Conservation (phyloP, 2,329 filamentous ascomycete species). For the Lecanosticta acicola region DNA sequence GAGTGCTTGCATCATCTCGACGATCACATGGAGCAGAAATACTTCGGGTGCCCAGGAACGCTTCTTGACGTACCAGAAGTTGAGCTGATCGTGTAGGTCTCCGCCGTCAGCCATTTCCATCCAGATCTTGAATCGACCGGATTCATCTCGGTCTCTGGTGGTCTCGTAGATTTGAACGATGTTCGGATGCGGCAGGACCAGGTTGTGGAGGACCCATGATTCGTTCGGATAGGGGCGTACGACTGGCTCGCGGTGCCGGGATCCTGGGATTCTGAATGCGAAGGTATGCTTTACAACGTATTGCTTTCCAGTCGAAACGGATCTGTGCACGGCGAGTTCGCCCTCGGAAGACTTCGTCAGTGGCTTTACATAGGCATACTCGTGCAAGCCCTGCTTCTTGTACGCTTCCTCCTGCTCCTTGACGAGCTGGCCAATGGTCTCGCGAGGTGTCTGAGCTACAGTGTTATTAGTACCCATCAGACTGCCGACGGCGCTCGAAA, state of each 20-base stretch:
- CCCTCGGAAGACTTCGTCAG: background rate
- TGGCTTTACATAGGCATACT: background rate
- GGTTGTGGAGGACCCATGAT: background rate
- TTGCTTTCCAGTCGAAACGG: background rate
- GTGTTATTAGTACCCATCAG: background rate
- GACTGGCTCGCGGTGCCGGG: background rate
- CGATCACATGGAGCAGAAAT: conserved; percentile 16
- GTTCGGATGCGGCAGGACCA: conserved; percentile 4
- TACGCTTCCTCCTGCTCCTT: background rate
- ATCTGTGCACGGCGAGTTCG: background rate
- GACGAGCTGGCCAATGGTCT: background rate
- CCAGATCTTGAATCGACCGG: conserved; percentile 2
- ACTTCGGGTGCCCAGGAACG: background rate
- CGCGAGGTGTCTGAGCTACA: background rate
- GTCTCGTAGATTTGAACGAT: conserved; percentile 2
- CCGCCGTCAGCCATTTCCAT: conserved; percentile 10
- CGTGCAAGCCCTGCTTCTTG: background rate
- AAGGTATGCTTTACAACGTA: background rate
- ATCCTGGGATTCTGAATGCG: background rate
- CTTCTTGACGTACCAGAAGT: background rate
- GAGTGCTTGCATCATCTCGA: conserved; percentile 12
- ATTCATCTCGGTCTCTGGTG: background rate
- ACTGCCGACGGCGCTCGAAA: background rate
- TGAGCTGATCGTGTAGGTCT: conserved; percentile 10
- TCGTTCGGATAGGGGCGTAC: conserved; percentile 2